Base-by-base conservation (phyloP, 108 stramenopile genomes). In the Poteriospumella lacustris region DNA sequence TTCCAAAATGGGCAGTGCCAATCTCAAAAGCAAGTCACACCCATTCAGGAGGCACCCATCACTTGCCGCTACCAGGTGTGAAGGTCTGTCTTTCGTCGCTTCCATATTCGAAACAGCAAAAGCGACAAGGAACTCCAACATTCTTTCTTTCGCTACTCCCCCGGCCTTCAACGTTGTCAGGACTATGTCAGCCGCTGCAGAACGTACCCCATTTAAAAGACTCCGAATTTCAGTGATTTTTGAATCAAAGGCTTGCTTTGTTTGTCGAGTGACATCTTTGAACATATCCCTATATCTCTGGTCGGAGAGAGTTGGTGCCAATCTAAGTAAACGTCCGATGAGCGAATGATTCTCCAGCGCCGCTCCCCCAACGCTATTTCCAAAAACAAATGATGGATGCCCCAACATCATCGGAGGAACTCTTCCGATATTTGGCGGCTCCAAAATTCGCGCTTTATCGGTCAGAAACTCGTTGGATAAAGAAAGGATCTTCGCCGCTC, bases 1-100 rank as follows among this genome's bases (percentile, higher is more conserved):
- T 31, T 80, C 70, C 26, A 84, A 44, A 9, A 85, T 68, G 12
- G 82, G 82, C 80, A 69, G 79, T 24, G 83, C 83, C 76, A 85
- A 26, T 9, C 76, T 39, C 38, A 85, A 42, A 28, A 83, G 64
- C n/a, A 77, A 72, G 38, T 70, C 80, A 38, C 80, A 60, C 0
- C 82, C 2, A 72, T 83, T 83, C 26, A 85, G 34, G 31, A 85
- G 39, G 77, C 82, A 85, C 67, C 76, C 80, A 15, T 77, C 2
- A 42, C 73, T 79, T 1, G 80, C 40, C 19, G 82, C 47, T 33
- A 83, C 44, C 33, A 77, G 58, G 19, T 68, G 82, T 64, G 82
- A 80, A n/a, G 83, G 83, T 43, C 77, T 75, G 1, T 62, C 77
- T 1, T 82, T 82, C 69, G 80, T 81, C 29, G 84, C 84, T 28